Conservation (phyloP, 306 rosid species). For the Chamaecrista fasciculata region DNA sequence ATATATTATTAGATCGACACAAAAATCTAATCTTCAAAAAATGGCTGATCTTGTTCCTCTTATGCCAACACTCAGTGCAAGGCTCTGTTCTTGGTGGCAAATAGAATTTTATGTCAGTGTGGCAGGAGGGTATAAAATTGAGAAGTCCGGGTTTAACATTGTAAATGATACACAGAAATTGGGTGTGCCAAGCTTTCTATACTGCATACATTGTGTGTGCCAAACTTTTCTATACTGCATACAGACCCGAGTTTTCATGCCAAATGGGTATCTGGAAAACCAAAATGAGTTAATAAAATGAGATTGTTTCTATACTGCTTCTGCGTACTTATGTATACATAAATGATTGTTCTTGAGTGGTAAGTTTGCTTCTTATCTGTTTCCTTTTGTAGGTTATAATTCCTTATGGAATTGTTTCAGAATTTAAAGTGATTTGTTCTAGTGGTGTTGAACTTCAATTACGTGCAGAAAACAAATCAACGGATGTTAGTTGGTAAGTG, state of each 20-base stretch:
- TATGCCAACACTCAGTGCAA: neutral
- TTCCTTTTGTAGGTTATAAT: slow-evolving; percentile 57
- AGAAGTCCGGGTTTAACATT: neutral
- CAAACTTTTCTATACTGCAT: neutral
- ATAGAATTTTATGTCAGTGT: no score
- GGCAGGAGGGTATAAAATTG: no score
- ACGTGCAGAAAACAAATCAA: slow-evolving; percentile 49
- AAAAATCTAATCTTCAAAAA: neutral
- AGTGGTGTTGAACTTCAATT: slow-evolving; percentile 56
- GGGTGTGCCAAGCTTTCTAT: neutral
- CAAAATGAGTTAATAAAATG: neutral
- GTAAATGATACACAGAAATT: no score
- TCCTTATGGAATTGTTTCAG: slow-evolving; percentile 62
- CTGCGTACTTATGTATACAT: neutral
- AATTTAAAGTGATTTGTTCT: slow-evolving; percentile 53
- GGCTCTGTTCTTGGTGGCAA: neutral
- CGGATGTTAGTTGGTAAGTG: slow-evolving; percentile 63
- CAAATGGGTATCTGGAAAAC: neutral
- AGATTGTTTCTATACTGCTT: neutral
- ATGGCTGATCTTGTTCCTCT: slow-evolving; percentile 5
- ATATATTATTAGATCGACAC: no score
- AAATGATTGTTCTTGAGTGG: neutral
- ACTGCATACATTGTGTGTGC: neutral
- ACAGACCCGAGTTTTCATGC: neutral
- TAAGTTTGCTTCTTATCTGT: neutral